A percentile compares a stretch with the other conserved stretches of the same genome.
These are phyloP conservation scores for Ceratocystis huliohia DNA, from an alignment of 2,329 filamentous ascomycete species.

Conservation along the genomic window DNA sequence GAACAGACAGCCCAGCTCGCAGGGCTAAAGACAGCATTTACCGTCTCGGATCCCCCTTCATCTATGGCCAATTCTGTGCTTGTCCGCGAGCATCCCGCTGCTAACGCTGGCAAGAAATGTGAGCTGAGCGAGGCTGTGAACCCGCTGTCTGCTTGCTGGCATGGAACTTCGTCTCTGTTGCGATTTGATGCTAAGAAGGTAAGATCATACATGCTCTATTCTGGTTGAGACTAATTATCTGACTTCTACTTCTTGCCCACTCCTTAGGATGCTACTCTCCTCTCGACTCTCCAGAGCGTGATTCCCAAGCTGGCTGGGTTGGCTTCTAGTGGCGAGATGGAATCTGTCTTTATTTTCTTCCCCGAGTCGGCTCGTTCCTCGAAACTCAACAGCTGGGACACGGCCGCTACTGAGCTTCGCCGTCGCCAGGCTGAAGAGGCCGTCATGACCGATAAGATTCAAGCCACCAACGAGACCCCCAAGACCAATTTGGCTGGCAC, in stretches of 20 bases:
- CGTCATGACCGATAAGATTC: constrained; percentile 19
- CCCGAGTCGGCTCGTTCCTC: constrained; percentile 34
- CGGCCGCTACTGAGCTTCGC: constrained; percentile 33
- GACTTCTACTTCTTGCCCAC: not conserved
- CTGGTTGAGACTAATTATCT: not conserved
- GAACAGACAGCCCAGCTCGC: constrained; percentile 29
- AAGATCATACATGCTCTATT: constrained; percentile 9
- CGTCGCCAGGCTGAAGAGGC: constrained; percentile 32
- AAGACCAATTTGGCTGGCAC: constrained; percentile 19
- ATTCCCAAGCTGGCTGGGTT: constrained; percentile 35
- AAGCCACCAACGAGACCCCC: constrained; percentile 20
- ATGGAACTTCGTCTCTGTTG: constrained; percentile 32
- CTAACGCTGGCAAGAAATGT: constrained; percentile 31
- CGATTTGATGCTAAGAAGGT: constrained; percentile 37
- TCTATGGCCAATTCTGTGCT: constrained; percentile 33
- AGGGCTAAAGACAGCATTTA: constrained; percentile 34
- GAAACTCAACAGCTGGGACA: constrained; percentile 31
- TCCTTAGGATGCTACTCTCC: constrained; percentile 30
- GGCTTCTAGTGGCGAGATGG: constrained; percentile 38
- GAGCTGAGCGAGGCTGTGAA: constrained; percentile 32
- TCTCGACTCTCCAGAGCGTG: constrained; percentile 35
- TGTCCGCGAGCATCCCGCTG: constrained; percentile 32
- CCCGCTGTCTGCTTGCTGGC: constrained; percentile 37
- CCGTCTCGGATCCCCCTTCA: constrained; percentile 36
- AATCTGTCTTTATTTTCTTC: constrained; percentile 45